Percentiles rank a stretch among this genome's conserved stretches.
phyloP scores from a whole-genome alignment of 495 filamentous ascomycete species.

The Staphylotrichum longicolle region DNA sequence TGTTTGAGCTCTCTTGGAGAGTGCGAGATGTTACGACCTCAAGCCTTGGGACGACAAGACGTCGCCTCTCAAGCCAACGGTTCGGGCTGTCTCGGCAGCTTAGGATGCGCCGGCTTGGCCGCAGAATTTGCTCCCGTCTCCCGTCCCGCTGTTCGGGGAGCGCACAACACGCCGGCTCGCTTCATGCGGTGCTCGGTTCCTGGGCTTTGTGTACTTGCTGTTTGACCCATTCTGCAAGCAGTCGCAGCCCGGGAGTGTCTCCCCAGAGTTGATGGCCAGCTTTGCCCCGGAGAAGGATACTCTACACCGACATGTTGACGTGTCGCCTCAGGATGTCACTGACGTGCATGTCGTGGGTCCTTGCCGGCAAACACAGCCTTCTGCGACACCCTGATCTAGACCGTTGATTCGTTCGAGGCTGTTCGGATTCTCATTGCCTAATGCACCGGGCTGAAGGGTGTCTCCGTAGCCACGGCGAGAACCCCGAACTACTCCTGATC shows the following conservation, averaged over 20 bases:
- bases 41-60: conserved; percentile 8
- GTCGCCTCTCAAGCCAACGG: conserved; percentile 27
- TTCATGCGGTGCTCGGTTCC: conserved; percentile 22
- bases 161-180: conserved; percentile 23
- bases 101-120: conserved; percentile 6
- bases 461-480: conserved; percentile 1
- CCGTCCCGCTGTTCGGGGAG: conserved; percentile 12
- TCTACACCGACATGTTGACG: conserved; percentile 38
- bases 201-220: conserved; percentile 24
- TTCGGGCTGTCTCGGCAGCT: conserved; percentile 19
- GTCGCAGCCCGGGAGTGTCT: conserved; percentile 23
- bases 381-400: conserved; percentile 13
- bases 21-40: not conserved
- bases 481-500: conserved; percentile 7
- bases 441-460: conserved; percentile 2
- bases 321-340: conserved; percentile 31
- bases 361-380: conserved; percentile 27
- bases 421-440: not conserved
- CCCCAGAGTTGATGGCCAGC: conserved; percentile 6
- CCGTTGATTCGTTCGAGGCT: conserved; percentile 12
- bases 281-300: conserved; percentile 8
- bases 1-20: not conserved
- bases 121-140: conserved; percentile 8
- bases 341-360: conserved; percentile 27
- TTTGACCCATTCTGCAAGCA: conserved; percentile 36